phyloP scores from a whole-genome alignment of 2,329 filamentous ascomycete species.

The Ophiostoma himal-ulmi region DNA sequence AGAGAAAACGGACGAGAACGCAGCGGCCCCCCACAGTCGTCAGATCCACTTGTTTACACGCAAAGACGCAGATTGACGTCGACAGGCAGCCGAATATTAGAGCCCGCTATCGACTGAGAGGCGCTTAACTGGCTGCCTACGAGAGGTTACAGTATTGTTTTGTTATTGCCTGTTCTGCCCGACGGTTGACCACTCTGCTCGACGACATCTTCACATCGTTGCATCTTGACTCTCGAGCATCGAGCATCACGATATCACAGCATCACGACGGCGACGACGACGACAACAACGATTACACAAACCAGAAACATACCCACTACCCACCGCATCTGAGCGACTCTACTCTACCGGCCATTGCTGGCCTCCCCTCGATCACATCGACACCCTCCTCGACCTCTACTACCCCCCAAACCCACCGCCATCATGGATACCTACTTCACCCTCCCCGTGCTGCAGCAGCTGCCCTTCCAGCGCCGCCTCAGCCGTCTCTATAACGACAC shows the following conservation, averaged over 20 bases:
- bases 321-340: not conserved
- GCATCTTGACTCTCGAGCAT: not conserved
- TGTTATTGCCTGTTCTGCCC: not conserved
- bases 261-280: not conserved
- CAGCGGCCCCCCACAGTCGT: not conserved
- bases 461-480: constrained; percentile 57
- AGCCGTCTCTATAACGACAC: constrained; percentile 75
- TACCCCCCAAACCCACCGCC: not conserved
- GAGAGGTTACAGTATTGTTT: not conserved
- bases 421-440: constrained; percentile 49
- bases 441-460: constrained; percentile 44
- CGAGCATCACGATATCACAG: not conserved
- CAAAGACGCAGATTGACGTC: not conserved
- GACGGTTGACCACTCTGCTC: not conserved
- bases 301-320: not conserved
- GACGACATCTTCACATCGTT: not conserved
- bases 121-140: not conserved
- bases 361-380: not conserved
- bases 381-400: not conserved
- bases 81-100: not conserved
- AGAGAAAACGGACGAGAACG: not conserved
- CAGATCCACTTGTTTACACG: not conserved
- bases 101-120: not conserved
- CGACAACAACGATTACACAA: not conserved
- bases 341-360: not conserved